Evolutionary conservation across 495 filamentous ascomycete species (phyloP).

Genomic region (Talaromyces adpressus): DNA sequence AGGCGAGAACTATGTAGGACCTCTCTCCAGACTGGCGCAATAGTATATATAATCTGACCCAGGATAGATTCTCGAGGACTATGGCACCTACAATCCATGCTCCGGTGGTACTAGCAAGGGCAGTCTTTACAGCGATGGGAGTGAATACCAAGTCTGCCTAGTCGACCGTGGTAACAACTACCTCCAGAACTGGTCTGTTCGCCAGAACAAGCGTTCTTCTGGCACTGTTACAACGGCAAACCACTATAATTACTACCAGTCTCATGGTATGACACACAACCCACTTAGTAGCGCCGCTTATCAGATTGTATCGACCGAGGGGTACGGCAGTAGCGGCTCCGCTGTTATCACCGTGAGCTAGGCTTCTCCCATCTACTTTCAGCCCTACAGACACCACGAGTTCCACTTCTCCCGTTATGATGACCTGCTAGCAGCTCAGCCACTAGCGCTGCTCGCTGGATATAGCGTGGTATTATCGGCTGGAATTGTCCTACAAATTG

Average conservation of each 20-base stretch:
- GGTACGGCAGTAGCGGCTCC: slow-evolving; percentile 49
- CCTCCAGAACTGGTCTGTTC: slow-evolving; percentile 53
- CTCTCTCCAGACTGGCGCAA: too few relatives aligned
- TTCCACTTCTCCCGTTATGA: too few relatives aligned
- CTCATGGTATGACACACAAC: slow-evolving; percentile 42
- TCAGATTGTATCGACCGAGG: slow-evolving; percentile 55
- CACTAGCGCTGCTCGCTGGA: too few relatives aligned
- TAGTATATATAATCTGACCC: too few relatives aligned
- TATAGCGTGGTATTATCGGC: too few relatives aligned
- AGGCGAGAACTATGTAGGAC: too few relatives aligned
- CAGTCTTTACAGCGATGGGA: too few relatives aligned
- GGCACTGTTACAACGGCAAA: slow-evolving; percentile 46
- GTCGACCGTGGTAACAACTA: too few relatives aligned
- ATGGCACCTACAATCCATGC: slow-evolving; percentile 44
- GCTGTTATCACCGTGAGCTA: slow-evolving; percentile 39
- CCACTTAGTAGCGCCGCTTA: slow-evolving; percentile 21
- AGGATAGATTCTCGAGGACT: slow-evolving; percentile 45
- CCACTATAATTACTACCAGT: slow-evolving; percentile 59
- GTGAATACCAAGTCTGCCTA: too few relatives aligned
- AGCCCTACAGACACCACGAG: too few relatives aligned
- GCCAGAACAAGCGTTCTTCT: slow-evolving; percentile 43
- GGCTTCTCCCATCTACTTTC: background rate
- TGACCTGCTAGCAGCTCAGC: too few relatives aligned
- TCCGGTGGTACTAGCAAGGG: background rate
- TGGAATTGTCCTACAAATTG: too few relatives aligned